Conservation (phyloP, 495 filamentous ascomycete genomes). For the Neurospora africana region DNA sequence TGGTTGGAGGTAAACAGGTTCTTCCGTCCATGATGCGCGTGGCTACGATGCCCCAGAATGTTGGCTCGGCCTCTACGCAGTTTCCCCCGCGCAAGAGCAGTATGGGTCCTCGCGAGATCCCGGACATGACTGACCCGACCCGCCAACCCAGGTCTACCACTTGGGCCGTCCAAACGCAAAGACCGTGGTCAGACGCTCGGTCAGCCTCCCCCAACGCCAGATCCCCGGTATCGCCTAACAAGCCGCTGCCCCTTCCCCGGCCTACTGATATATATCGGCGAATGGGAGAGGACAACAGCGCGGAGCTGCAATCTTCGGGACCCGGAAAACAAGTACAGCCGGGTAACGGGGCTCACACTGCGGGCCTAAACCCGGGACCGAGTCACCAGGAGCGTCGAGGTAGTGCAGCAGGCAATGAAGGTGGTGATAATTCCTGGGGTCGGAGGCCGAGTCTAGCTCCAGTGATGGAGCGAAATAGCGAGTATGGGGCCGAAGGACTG, state of each 20-base stretch:
- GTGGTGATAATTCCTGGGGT: conserved; percentile 10
- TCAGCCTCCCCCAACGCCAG: conserved; percentile 24
- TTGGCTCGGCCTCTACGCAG: conserved; percentile 18
- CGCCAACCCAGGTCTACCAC: conserved; percentile 8
- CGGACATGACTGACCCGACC: conserved; percentile 15
- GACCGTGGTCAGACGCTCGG: conserved; percentile 22
- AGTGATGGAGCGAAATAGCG: conserved; percentile 48
- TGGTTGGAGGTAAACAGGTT: not conserved
- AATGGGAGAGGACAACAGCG: conserved; percentile 54
- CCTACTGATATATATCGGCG: conserved; percentile 74
- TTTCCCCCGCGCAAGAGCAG: conserved; percentile 55
- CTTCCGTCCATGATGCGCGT: conserved; percentile 2
- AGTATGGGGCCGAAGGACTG: conserved; percentile 41
- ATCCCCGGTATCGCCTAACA: conserved; percentile 20
- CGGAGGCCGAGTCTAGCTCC: conserved; percentile 37
- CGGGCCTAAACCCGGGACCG: not conserved
- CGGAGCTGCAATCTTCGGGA: conserved; percentile 44
- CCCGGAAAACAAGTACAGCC: conserved; percentile 17
- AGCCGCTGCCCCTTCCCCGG: conserved; percentile 53
- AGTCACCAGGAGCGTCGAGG: not conserved
- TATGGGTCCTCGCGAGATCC: conserved; percentile 35
- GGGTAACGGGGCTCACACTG: not conserved
- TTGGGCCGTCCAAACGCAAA: conserved; percentile 15
- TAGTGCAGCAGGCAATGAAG: not conserved
- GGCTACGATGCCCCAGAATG: conserved; percentile 13